phyloP scores from a whole-genome alignment of 768 basidiomycete species.

The Mrakia blollopis region DNA sequence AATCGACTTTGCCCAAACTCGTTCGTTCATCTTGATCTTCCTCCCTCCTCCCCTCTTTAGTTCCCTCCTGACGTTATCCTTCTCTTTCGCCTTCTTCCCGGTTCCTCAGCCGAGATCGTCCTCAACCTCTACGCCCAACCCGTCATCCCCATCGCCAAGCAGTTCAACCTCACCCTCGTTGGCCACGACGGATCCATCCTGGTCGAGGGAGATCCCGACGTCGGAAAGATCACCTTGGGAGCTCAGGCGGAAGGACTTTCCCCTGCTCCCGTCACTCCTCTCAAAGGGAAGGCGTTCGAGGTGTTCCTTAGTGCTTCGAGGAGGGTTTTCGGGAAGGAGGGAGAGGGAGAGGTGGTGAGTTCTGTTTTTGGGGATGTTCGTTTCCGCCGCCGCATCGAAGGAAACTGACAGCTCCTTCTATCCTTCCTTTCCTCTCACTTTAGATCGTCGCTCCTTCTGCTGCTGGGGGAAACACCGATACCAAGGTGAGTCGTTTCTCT shows the following conservation, averaged over 20 bases:
- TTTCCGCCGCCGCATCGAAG: background rate
- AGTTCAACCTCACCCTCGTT: slow-evolving; percentile 25
- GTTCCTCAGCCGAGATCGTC: slow-evolving; percentile 16
- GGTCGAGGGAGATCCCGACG: slow-evolving; percentile 5
- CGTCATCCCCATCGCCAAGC: slow-evolving; percentile 24
- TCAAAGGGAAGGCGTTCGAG: slow-evolving; percentile 25
- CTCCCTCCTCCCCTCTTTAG: background rate
- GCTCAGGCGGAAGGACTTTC: slow-evolving; percentile 2
- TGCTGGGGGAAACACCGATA: slow-evolving; percentile 18
- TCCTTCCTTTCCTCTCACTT: background rate
- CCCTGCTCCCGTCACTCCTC: slow-evolving; percentile 20
- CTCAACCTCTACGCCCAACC: slow-evolving; percentile 28
- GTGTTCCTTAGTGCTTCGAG: slow-evolving; percentile 25
- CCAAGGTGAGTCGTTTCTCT: background rate
- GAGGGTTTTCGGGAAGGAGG: slow-evolving; percentile 29
- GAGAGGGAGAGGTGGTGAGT: slow-evolving; percentile 18
- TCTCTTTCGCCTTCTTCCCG: no score
- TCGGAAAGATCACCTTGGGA: slow-evolving; percentile 15
- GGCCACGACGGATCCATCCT: background rate
- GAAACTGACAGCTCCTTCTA: background rate
- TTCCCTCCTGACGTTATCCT: background rate
- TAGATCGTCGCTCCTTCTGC: background rate
- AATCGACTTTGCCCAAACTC: slow-evolving; percentile 28
- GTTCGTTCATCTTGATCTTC: background rate
- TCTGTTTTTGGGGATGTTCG: background rate